phyloP scores from a whole-genome alignment of 2,329 filamentous ascomycete genomes.

The Ceratocystis colombiana region DNA sequence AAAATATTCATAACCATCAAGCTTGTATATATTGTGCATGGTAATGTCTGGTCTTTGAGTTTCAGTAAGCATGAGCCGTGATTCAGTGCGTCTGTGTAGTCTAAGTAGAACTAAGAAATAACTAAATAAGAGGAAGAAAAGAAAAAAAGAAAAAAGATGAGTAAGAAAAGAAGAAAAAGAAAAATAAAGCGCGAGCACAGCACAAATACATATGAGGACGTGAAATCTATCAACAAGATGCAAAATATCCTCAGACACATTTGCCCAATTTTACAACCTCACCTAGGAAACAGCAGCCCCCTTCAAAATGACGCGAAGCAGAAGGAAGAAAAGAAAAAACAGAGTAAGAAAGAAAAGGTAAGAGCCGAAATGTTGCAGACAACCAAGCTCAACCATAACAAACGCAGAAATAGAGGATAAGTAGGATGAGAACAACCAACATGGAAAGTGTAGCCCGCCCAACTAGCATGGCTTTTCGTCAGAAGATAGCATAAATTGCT shows the following conservation, averaged over 20 bases:
- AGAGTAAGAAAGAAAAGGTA: background rate
- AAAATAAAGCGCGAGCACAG: background rate
- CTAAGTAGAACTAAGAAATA: slow-evolving; percentile 11
- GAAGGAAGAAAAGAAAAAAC: background rate
- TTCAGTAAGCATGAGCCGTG: slow-evolving; percentile 3
- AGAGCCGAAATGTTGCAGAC: background rate
- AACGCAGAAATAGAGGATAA: too few species aligned
- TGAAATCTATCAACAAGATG: slow-evolving; percentile 11
- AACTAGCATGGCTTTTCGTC: too few species aligned
- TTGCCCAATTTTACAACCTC: background rate
- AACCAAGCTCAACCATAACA: too few species aligned
- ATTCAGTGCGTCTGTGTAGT: slow-evolving; percentile 9
- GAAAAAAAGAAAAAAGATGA: background rate
- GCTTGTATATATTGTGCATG: too few species aligned
- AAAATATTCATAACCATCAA: too few species aligned
- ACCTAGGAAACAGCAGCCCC: background rate
- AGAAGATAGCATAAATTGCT: too few species aligned
- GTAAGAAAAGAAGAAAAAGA: background rate
- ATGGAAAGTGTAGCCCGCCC: too few species aligned
- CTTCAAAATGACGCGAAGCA: background rate
- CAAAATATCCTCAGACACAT: slow-evolving; percentile 8
- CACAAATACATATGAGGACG: background rate
- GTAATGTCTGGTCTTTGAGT: background rate
- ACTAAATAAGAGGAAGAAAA: background rate
- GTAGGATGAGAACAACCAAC: too few species aligned